Percentiles rank a stretch among this genome's conserved stretches.
Conservation (phyloP, 139 green algal genomes). For the Picochlorum sp. region DNA sequence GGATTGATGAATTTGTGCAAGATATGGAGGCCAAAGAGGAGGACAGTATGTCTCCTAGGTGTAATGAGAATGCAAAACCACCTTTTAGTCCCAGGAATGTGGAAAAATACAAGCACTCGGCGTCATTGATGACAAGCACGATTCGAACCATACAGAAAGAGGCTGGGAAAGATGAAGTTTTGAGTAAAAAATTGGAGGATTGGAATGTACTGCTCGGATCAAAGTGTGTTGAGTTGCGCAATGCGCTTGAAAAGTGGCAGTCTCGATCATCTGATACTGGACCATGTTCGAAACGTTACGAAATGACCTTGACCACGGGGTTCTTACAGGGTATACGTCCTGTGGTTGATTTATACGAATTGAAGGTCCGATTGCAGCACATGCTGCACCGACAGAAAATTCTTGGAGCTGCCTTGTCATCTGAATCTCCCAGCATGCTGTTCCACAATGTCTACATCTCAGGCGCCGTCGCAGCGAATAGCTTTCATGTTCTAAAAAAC, state of each 20-base stretch:
- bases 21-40: constrained; percentile 33
- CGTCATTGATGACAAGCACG: constrained; percentile 29
- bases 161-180: constrained; percentile 29
- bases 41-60: neutral
- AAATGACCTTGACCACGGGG: constrained; percentile 55
- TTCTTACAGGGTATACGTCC: constrained; percentile 74
- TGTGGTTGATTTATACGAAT: constrained; percentile 78
- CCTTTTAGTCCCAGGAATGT: neutral
- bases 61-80: neutral
- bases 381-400: constrained; percentile 69
- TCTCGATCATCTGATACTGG: constrained; percentile 2
- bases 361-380: constrained; percentile 77
- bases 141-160: constrained; percentile 44
- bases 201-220: constrained; percentile 36
- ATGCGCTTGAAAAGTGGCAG: constrained; percentile 68
- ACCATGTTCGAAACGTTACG: constrained; percentile 4
- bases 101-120: neutral
- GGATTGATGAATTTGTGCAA: constrained; percentile 51
- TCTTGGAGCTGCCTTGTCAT: constrained; percentile 43
- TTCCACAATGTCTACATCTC: constrained; percentile 63
- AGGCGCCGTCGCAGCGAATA: constrained; percentile 60
- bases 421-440: constrained; percentile 42
- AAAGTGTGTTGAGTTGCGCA: constrained; percentile 39
- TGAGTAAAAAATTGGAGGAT: constrained; percentile 28
- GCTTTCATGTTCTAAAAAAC: constrained; percentile 60